A percentile compares a stretch with the other conserved stretches of the same genome.
Evolutionary conservation across 768 basidiomycete species (phyloP).

Genomic region (Strobilomyces dryophilus): DNA sequence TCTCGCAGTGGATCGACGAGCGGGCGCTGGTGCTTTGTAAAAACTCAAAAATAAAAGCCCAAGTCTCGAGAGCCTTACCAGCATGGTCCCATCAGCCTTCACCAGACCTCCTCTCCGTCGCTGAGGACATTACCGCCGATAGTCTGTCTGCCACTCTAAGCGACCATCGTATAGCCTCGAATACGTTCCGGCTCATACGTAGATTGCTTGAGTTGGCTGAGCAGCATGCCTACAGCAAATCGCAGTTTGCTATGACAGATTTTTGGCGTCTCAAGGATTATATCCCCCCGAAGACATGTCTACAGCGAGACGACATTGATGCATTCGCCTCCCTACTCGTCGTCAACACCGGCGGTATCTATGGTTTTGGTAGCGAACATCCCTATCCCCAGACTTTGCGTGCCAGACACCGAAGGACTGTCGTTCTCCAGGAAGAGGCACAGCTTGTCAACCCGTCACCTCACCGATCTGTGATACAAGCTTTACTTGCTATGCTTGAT

Average conservation of each 20-base stretch:
- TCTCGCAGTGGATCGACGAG: slow-evolving; percentile 62
- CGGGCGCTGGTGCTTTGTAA: slow-evolving; percentile 43
- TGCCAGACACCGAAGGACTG: slow-evolving; percentile 29
- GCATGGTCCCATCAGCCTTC: slow-evolving; percentile 74
- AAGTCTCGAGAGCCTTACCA: slow-evolving; percentile 55
- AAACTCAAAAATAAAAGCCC: slow-evolving; percentile 33
- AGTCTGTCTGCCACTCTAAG: slow-evolving; percentile 52
- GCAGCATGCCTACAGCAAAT: slow-evolving; percentile 34
- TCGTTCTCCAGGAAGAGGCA: slow-evolving; percentile 11
- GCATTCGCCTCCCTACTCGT: slow-evolving; percentile 69
- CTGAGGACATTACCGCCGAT: slow-evolving; percentile 42
- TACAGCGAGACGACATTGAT: slow-evolving; percentile 66
- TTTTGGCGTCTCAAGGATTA: slow-evolving; percentile 86
- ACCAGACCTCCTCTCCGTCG: slow-evolving; percentile 40
- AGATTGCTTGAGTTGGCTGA: slow-evolving; percentile 51
- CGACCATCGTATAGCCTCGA: slow-evolving; percentile 58
- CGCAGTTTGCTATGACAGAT: slow-evolving; percentile 51
- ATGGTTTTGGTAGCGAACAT: slow-evolving; percentile 55
- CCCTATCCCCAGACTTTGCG: slow-evolving; percentile 40
- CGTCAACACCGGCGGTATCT: slow-evolving; percentile 54
- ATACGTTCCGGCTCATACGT: slow-evolving; percentile 75
- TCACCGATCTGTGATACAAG: slow-evolving; percentile 48
- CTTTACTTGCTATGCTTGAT: slow-evolving; percentile 57
- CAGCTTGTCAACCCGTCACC: slow-evolving; percentile 28
- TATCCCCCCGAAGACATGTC: slow-evolving; percentile 50